phyloP scores from a whole-genome alignment of 441 rosid genomes.

The Erodium texanum region DNA sequence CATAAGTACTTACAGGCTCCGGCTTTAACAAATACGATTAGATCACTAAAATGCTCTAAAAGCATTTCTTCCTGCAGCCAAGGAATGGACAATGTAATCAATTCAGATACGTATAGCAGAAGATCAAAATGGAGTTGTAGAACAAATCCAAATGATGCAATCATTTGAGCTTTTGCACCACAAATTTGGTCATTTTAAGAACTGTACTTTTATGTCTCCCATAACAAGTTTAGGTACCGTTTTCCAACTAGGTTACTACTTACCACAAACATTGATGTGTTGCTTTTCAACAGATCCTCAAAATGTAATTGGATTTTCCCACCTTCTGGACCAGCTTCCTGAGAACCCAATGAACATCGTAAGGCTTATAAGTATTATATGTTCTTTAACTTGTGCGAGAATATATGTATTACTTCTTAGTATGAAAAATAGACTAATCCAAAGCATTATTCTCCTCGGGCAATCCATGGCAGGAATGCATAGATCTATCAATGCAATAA shows the following conservation, averaged over 20 bases:
- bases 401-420: neutral
- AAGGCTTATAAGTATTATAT: neutral
- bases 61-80: conserved; percentile 77
- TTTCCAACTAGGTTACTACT: conserved; percentile 14
- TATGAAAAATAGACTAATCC: neutral
- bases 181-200: neutral
- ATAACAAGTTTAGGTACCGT: neutral
- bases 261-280: conserved; percentile 86
- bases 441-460: neutral
- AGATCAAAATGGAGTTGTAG: neutral
- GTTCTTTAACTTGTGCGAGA: neutral
- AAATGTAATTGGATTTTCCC: conserved; percentile 91
- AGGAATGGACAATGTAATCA: neutral
- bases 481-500: too few species aligned
- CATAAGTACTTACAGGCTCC: conserved; percentile 63
- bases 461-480: neutral
- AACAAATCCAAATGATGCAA: neutral
- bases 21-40: conserved; percentile 80
- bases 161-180: neutral
- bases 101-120: too few species aligned
- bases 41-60: conserved; percentile 80
- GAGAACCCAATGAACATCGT: conserved; percentile 21
- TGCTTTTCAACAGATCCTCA: conserved; percentile 85
- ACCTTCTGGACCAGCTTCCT: conserved; percentile 96
- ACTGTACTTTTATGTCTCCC: neutral